A percentile compares a stretch with the other conserved stretches of the same genome.
phyloP scores from a whole-genome alignment of 1,284 basidiomycete species.

The Bondarzewia mesenterica region DNA sequence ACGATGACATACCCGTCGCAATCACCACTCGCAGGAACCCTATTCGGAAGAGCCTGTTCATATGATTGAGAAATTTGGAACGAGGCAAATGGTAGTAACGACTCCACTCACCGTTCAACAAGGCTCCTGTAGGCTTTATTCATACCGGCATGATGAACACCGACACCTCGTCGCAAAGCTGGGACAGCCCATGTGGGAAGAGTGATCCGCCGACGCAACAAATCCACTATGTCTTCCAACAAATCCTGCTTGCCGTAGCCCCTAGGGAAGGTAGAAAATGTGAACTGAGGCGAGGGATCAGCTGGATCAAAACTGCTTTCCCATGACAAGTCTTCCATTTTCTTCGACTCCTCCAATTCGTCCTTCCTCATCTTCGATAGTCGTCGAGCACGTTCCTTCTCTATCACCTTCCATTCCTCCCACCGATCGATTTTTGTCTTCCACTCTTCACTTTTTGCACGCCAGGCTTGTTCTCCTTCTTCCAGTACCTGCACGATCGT shows the following conservation, averaged over 20 bases:
- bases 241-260: constrained; percentile 39
- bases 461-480: constrained; percentile 41
- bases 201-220: constrained; percentile 30
- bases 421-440: constrained; percentile 41
- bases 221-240: constrained; percentile 35
- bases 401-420: constrained; percentile 37
- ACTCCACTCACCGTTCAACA: constrained; percentile 44
- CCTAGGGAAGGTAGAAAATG: constrained; percentile 37
- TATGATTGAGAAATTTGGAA: background rate
- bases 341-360: constrained; percentile 24
- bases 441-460: constrained; percentile 39
- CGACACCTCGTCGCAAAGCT: constrained; percentile 52
- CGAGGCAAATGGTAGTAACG: background rate
- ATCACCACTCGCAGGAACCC: constrained; percentile 59
- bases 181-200: constrained; percentile 34
- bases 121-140: constrained; percentile 50
- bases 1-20: constrained; percentile 40
- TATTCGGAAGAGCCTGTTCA: constrained; percentile 51
- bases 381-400: constrained; percentile 37
- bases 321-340: constrained; percentile 30
- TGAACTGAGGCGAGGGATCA: constrained; percentile 50
- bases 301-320: constrained; percentile 48
- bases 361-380: constrained; percentile 29
- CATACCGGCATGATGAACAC: constrained; percentile 66
- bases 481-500: constrained; percentile 29